Base-by-base conservation (phyloP, 2,329 filamentous ascomycete genomes). In the Beauveria varroae region DNA sequence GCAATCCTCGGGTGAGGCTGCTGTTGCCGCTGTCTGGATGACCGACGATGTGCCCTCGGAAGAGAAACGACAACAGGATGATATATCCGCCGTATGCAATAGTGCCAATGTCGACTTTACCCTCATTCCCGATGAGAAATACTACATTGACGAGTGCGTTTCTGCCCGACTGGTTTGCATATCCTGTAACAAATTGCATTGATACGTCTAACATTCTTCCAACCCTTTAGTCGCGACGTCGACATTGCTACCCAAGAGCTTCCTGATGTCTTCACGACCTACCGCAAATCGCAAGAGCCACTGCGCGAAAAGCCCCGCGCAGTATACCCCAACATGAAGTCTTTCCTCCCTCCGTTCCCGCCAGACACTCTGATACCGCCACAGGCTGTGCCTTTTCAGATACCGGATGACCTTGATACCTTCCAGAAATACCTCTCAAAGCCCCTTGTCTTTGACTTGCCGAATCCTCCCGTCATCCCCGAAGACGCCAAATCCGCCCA, bases 141-240 rank as follows among this genome's bases (percentile, higher is more conserved):
- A 90, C 66, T 86, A 86, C 63, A 79, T 93, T 56, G 87, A 93
- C 67, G 88, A 93, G 90, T 93, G 76, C 74, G 88, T 82, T 26
- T 16, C 8, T 40, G 6, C 16, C n/a, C 16, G 34, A 37, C 12
- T 37, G 14, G 6, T 37, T 16, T 37, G 34, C 34, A 53, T 30
- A 10, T 16, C 28, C 8, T 16, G 20, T 46, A 5, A 10, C n/a
- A n/a, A 55, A 28, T 24, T 41, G 22, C n/a, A 22, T 51, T 7
- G 16, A 52, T 1, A 5, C 1, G 14, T 12, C 16, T 18, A 12
- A 43, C n/a, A 34, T 58, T 7, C 40, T 37, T 16, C 8, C 18
- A 12, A 46, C 8, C 37, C 6, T 51, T 2, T 59, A 92, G 89
- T 66, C 85, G 85, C 24, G 89, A 93, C 68, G 71, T 89, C 0